A percentile compares a stretch with the other conserved stretches of the same genome.
These are phyloP conservation scores for Handroanthus guayacan DNA, from an alignment of 257 asterid genomes.

Conservation along the genomic window DNA sequence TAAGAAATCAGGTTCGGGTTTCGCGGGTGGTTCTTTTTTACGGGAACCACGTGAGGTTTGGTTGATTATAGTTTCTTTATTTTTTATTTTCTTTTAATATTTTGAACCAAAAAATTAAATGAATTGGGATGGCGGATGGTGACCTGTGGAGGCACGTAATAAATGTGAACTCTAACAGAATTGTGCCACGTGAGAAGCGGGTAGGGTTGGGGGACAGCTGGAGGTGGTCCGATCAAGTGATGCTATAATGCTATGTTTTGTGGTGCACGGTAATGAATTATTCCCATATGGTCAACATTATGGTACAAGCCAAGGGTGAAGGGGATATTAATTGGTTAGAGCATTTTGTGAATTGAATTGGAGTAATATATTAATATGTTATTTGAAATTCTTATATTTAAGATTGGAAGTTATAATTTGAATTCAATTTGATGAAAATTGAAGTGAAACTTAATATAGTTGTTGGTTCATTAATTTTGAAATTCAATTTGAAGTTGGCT, in stretches of 20 bases:
- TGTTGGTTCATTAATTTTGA: slow-evolving; percentile 21
- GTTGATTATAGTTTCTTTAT: slow-evolving; percentile 33
- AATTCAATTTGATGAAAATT: not conserved
- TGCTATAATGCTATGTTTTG: slow-evolving; percentile 16
- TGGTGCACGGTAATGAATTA: slow-evolving; percentile 17
- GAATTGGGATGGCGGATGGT: slow-evolving; percentile 32
- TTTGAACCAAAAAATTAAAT: slow-evolving; percentile 29
- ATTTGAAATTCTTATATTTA: too few relatives aligned
- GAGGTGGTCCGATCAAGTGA: slow-evolving; percentile 38
- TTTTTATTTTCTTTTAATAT: not conserved
- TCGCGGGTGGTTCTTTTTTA: slow-evolving; percentile 36
- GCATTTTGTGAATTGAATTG: too few relatives aligned
- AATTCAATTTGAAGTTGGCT: not conserved
- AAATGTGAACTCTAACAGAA: slow-evolving; percentile 36
- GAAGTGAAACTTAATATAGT: not conserved
- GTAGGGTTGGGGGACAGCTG: slow-evolving; percentile 35
- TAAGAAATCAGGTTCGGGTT: slow-evolving; percentile 40
- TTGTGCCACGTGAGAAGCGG: slow-evolving; percentile 41
- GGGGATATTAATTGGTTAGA: too few relatives aligned
- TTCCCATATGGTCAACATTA: not conserved
- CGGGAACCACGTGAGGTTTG: slow-evolving; percentile 64
- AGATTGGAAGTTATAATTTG: not conserved
- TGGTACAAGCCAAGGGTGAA: not conserved
- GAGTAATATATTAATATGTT: too few relatives aligned
- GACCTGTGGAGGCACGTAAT: slow-evolving; percentile 46